These are phyloP conservation scores for Clarireedia paspali DNA, from an alignment of 2,329 filamentous ascomycete species.

Conservation along the genomic window DNA sequence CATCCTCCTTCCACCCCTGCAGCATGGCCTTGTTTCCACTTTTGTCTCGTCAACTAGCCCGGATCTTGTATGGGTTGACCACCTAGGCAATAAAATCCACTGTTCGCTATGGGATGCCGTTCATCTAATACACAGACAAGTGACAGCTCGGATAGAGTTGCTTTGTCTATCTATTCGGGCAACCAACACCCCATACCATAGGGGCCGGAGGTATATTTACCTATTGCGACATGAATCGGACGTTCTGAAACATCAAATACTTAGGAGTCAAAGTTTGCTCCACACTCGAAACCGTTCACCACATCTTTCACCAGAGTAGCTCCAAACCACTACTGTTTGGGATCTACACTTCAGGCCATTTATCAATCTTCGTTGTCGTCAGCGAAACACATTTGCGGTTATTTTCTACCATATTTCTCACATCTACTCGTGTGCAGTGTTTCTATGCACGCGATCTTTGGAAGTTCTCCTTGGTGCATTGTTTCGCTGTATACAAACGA, in stretches of 20 bases:
- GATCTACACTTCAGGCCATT: too few relatives aligned
- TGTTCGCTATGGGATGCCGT: not conserved
- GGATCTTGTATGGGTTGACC: too few relatives aligned
- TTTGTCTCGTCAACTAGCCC: too few relatives aligned
- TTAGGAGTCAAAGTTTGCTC: not conserved
- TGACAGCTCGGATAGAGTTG: not conserved
- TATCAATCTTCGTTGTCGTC: not conserved
- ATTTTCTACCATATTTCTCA: not conserved
- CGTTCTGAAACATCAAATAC: not conserved
- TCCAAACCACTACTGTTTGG: too few relatives aligned
- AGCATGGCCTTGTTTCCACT: too few relatives aligned
- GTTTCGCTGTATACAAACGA: not conserved
- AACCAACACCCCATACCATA: not conserved
- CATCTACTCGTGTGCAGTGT: not conserved
- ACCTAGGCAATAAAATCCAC: too few relatives aligned
- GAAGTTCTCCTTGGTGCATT: not conserved
- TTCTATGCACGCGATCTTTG: not conserved
- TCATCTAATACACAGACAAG: not conserved
- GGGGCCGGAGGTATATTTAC: not conserved
- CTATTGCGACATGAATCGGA: not conserved
- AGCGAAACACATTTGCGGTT: slow-evolving; percentile 1
- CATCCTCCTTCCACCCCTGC: too few relatives aligned
- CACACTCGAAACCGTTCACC: not conserved
- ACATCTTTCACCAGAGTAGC: too few relatives aligned
- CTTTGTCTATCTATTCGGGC: not conserved